These are phyloP conservation scores for Erucastrum elatum DNA, from an alignment of 345 rosid species.

Conservation along the genomic window DNA sequence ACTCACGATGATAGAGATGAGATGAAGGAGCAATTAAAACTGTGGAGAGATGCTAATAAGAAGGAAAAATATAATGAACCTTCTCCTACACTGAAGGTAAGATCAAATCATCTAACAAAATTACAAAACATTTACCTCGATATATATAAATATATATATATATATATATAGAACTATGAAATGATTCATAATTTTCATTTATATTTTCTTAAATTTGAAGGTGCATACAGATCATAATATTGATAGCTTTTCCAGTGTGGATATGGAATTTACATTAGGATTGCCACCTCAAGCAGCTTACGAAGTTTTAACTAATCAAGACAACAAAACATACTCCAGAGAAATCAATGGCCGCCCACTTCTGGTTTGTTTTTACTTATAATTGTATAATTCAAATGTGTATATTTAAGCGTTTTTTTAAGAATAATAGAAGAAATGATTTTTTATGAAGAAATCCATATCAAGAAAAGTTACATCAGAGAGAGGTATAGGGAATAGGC, in stretches of 20 bases:
- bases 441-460: conserved; percentile 52
- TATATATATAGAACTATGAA: background rate
- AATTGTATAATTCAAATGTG: background rate
- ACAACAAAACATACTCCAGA: background rate
- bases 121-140: background rate
- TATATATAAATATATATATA: too few species aligned
- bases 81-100: conserved; percentile 59
- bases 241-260: background rate
- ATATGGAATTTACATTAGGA: background rate
- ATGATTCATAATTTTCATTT: background rate
- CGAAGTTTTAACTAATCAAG: background rate
- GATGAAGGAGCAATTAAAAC: conserved; percentile 55
- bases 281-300: background rate
- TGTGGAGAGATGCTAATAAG: conserved; percentile 59
- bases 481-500: conserved; percentile 33
- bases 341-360: background rate
- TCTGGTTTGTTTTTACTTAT: background rate
- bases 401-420: background rate
- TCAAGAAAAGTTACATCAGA: conserved; percentile 56
- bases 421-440: background rate
- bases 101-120: background rate
- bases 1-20: conserved; percentile 33
- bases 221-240: conserved; percentile 28
- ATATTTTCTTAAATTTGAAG: conserved; percentile 50
- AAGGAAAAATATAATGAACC: conserved; percentile 59